Evolutionary conservation across 257 asterid genomes (phyloP), one percentile per base, ranked within the genome.

Genomic region (Perilla frutescens): DNA sequence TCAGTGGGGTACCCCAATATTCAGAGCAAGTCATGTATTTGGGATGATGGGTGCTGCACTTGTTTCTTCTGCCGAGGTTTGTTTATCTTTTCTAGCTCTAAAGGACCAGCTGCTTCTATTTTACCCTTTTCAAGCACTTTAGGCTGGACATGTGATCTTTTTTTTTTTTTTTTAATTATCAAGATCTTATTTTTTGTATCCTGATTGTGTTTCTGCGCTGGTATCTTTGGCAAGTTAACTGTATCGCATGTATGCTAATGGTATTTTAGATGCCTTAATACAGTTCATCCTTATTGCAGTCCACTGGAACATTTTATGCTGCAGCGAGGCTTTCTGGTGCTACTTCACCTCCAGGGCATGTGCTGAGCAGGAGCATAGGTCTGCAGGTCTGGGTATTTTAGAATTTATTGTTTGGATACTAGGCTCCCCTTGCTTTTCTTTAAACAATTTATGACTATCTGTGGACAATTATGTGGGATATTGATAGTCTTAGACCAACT

Each of bases 21-120:
- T 91, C 76, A 83, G 93, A 82, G 99, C 99, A 54, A 84, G 97
- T 81, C 96, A 89, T 80, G 89, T 95, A 39, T 95, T 95, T 41
- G 99, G 99, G 53, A 95, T 95, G 98, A 81, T 92, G 86, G 99
- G 99, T 44, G 99, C 99, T 66, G 92, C 98, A 14, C 87, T 95
- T 66, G 98, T 95, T 79, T 87, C 99, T 13, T 82, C 97, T 34
- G 90, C 96, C n/a, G 99, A 95, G 98, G 99, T 95, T 73, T 29
- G 73, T 59, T 75, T 69, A 14, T 41, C 32, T 66, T 48, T 70
- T 39, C 48, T 64, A 50, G 32, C 77, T 62, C 62, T 49, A 20
- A 72, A 60, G 44, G 63, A 43, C 15, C 31, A 45, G 48, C 11
- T 44, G 44, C 70, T 11, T 14, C 60, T 54, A 11, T 5, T 55